These are phyloP conservation scores for Cercospora sp. DNA, from an alignment of 2,329 filamentous ascomycete species.

Conservation along the genomic window DNA sequence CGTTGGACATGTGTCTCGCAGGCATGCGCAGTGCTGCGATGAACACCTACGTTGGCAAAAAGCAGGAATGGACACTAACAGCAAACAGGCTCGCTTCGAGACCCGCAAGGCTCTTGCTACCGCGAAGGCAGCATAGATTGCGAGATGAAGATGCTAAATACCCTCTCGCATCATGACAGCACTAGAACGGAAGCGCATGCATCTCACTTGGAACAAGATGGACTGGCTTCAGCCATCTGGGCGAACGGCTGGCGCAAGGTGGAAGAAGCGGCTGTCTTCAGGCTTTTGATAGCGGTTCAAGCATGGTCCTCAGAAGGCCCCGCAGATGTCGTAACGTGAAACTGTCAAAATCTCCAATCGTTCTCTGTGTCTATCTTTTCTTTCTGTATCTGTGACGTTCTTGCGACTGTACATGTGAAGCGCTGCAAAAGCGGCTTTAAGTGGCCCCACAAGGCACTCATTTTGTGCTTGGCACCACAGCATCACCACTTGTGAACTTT, in stretches of 20 bases:
- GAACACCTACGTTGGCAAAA: not conserved
- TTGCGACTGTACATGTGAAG: not conserved
- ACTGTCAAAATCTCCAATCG: conserved; percentile 13
- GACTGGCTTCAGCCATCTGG: conserved; percentile 12
- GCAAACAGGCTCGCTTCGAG: conserved; percentile 75
- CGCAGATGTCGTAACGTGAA: conserved; percentile 24
- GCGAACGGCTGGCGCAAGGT: conserved; percentile 28
- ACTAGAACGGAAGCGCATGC: conserved; percentile 19
- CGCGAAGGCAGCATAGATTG: conserved; percentile 65
- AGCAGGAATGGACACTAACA: not conserved
- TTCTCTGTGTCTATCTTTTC: not conserved
- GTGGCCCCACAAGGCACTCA: conserved; percentile 1
- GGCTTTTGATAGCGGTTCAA: conserved; percentile 32
- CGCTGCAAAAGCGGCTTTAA: not conserved
- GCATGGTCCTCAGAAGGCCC: conserved; percentile 24
- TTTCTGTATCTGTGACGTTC: not conserved
- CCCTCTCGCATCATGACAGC: conserved; percentile 22
- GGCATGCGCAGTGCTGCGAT: not conserved
- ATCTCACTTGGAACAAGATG: conserved; percentile 16
- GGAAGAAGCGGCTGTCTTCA: conserved; percentile 29
- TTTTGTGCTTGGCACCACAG: conserved; percentile 7
- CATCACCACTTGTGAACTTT: conserved; percentile 3
- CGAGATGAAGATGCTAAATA: conserved; percentile 17
- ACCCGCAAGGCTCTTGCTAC: conserved; percentile 95
- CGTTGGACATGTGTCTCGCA: conserved; percentile 38